Percentiles rank a stretch among this genome's conserved stretches.
These are phyloP conservation scores for Dioscorea cayenensis DNA, from an alignment of 116 monocot genomes.

Conservation along the genomic window DNA sequence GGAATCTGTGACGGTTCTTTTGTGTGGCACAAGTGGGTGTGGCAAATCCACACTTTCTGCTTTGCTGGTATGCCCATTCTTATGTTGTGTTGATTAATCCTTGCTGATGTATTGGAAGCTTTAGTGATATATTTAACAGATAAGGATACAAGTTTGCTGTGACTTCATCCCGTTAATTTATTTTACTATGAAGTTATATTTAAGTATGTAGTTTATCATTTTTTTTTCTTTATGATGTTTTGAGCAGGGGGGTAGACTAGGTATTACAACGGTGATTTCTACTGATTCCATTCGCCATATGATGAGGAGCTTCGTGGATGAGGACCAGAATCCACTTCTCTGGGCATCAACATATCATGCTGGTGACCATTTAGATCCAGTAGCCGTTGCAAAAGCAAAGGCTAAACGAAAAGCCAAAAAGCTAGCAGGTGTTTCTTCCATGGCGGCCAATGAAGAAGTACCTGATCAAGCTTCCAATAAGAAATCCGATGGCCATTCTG, in stretches of 20 bases:
- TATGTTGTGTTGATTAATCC: background rate
- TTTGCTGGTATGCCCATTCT: slow-evolving; percentile 57
- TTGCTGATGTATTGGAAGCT: background rate
- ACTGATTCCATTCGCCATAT: slow-evolving; percentile 98
- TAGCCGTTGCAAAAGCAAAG: slow-evolving; percentile 87
- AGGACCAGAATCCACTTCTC: slow-evolving; percentile 82
- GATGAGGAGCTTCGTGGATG: slow-evolving; percentile 90
- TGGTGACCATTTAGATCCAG: slow-evolving; percentile 82
- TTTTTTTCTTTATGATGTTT: background rate
- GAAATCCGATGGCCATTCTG: slow-evolving; percentile 18
- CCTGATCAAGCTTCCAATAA: slow-evolving; percentile 14
- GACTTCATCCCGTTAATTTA: background rate
- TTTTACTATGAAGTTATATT: background rate
- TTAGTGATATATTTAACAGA: background rate
- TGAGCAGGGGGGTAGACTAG: slow-evolving; percentile 78
- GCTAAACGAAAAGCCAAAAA: slow-evolving; percentile 72
- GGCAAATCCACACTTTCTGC: slow-evolving; percentile 92
- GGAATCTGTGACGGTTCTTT: slow-evolving; percentile 84
- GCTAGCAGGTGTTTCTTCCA: slow-evolving; percentile 29
- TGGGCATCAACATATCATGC: slow-evolving; percentile 99
- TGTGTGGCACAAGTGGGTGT: slow-evolving; percentile 95
- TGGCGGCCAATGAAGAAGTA: slow-evolving; percentile 23
- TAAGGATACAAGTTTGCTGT: background rate
- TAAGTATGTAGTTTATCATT: background rate
- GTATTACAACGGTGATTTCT: slow-evolving; percentile 89